Evolutionary conservation across 176 grass and related monocot genomes (phyloP).

Genomic region (Carex cristatella): DNA sequence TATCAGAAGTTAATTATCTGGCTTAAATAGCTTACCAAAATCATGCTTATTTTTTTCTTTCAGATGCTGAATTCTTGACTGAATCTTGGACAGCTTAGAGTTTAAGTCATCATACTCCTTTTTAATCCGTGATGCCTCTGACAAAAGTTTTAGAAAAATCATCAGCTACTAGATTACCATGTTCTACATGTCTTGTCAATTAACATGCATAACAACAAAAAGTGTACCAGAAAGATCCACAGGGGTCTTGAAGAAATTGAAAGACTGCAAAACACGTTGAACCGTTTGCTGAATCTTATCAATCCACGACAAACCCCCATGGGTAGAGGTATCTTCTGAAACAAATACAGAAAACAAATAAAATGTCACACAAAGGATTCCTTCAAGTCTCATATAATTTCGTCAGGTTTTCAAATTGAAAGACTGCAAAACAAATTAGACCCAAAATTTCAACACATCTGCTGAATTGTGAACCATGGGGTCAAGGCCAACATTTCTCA

Average conservation of each 20-base stretch:
- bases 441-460: background rate
- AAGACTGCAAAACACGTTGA: slow-evolving; percentile 75
- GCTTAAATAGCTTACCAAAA: slow-evolving; percentile 53
- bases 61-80: slow-evolving; percentile 65
- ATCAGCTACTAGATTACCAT: slow-evolving; percentile 3
- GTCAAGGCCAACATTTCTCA: background rate
- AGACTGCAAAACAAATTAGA: background rate
- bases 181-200: background rate
- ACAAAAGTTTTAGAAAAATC: slow-evolving; percentile 26
- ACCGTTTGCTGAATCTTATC: slow-evolving; percentile 87
- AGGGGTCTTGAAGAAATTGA: slow-evolving; percentile 85
- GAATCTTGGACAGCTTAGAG: slow-evolving; percentile 90
- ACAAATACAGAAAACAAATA: slow-evolving; percentile 18
- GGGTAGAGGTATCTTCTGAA: slow-evolving; percentile 43
- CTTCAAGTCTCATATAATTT: background rate
- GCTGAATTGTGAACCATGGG: background rate
- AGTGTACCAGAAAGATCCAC: slow-evolving; percentile 76
- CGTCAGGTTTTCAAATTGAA: background rate
- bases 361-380: background rate
- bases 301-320: slow-evolving; percentile 55
- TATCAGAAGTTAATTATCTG: background rate
- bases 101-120: slow-evolving; percentile 93
- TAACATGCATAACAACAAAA: slow-evolving; percentile 21
- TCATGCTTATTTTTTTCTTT: slow-evolving; percentile 75
- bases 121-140: slow-evolving; percentile 70